phyloP scores from a whole-genome alignment of 2,329 filamentous ascomycete species.

The Verticillium longisporum region DNA sequence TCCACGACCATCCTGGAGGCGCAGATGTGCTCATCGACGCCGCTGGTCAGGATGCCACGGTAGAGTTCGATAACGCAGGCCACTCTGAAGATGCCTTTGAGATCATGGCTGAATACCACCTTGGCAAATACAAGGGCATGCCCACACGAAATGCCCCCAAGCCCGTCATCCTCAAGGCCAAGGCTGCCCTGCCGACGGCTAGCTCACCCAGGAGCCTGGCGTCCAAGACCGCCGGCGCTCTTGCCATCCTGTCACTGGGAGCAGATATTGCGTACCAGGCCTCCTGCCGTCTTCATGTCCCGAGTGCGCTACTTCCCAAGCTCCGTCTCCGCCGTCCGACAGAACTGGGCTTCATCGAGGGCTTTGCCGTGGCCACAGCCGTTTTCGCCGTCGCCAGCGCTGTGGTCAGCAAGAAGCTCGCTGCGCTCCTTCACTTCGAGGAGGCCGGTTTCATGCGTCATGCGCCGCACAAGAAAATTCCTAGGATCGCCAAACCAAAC shows the following conservation, averaged over 20 bases:
- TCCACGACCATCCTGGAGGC: constrained; percentile 62
- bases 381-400: constrained; percentile 23
- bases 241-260: constrained; percentile 13
- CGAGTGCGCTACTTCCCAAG: constrained; percentile 9
- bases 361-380: constrained; percentile 27
- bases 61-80: constrained; percentile 77
- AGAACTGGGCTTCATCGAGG: constrained; percentile 24
- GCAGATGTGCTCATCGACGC: constrained; percentile 72
- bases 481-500: constrained; percentile 26
- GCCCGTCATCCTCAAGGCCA: constrained; percentile 15
- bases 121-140: constrained; percentile 29
- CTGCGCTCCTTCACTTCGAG: constrained; percentile 23
- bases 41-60: constrained; percentile 69
- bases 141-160: constrained; percentile 13
- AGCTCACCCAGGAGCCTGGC: constrained; percentile 7
- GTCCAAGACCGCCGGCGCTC: constrained; percentile 9
- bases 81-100: constrained; percentile 60
- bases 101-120: constrained; percentile 27
- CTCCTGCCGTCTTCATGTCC: constrained; percentile 6
- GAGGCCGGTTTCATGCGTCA: constrained; percentile 24
- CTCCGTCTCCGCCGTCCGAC: constrained; percentile 2
- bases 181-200: constrained; percentile 1
- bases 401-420: constrained; percentile 19
- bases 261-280: constrained; percentile 14
- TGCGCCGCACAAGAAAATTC: constrained; percentile 31